phyloP scores from a whole-genome alignment of 495 filamentous ascomycete genomes.

The Lasiosphaeria hispida region DNA sequence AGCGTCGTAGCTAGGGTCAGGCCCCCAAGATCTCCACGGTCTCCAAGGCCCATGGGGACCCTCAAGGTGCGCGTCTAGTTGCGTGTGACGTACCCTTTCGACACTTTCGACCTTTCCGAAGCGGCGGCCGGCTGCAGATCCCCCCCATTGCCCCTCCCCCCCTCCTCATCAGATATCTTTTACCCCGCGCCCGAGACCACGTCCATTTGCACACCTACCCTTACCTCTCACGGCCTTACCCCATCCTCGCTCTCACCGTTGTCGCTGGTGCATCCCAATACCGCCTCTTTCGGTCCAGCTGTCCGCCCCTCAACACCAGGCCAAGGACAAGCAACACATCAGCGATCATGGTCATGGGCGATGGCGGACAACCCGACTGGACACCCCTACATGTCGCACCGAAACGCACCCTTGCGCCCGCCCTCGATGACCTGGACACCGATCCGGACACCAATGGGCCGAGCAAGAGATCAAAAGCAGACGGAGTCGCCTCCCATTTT shows the following conservation, averaged over 20 bases:
- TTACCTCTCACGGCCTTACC: not conserved
- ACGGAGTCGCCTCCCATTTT: constrained; percentile 5
- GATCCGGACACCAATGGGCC: not conserved
- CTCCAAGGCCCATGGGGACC: constrained; percentile 15
- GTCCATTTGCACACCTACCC: not conserved
- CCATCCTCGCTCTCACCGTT: not conserved
- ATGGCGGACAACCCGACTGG: constrained; percentile 10
- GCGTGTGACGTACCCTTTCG: constrained; percentile 4
- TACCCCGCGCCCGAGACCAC: no score
- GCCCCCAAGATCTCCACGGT: constrained; percentile 32
- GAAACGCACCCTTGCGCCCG: not conserved
- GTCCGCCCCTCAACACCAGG: not conserved
- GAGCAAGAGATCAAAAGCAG: not conserved
- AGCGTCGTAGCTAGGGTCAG: constrained; percentile 27
- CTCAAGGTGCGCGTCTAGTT: constrained; percentile 7
- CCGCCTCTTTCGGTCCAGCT: constrained; percentile 6
- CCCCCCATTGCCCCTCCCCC: no score
- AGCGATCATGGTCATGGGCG: constrained; percentile 3
- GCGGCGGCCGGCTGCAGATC: no score
- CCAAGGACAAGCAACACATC: not conserved
- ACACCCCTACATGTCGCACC: not conserved
- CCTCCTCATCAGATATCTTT: no score
- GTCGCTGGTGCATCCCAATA: not conserved
- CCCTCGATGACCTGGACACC: not conserved
- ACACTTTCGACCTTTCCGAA: constrained; percentile 2